Evolutionary conservation across 2,329 filamentous ascomycete species (phyloP), one percentile per base, ranked within the genome.

Genomic region (Stachybotrys chartarum): DNA sequence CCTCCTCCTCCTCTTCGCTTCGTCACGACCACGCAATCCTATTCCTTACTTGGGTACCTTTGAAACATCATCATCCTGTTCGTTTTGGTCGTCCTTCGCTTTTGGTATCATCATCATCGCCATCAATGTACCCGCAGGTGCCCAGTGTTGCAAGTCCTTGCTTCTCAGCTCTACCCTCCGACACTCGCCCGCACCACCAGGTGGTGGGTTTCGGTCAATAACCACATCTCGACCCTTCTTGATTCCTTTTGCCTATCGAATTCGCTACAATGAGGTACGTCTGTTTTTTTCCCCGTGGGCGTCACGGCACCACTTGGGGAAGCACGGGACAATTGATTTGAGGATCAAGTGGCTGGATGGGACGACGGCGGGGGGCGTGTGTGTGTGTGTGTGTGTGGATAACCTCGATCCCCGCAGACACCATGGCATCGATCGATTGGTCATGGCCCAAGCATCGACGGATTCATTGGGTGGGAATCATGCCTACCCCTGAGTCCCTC

Each of bases 1-100:
- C n/a, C 47, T 49, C 47, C 60, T 49, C 59, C 47, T 6, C 18
- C 17, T 30, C 30, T 24, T 18, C 17, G n/a, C 47, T 24, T 53
- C 35, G 10, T 42, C 24, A 24, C 24, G 24, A 24, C 24, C 24
- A 24, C 24, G 24, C 24, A 24, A 24, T 24, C 24, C 24, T 24
- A 24, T 24, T 24, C 4, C 24, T 24, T 24, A 24, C 24, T 24
- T 24, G 24, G 24, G 24, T 42, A 42, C 14, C 35, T 10, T 42
- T 42, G 35, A 14, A 6, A 42, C 8, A 42, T 14, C 5, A 42
- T 42, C 35, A 24, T 24, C 24, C 24, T 24, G 24, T 4, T 24
- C 24, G 24, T 24, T 24, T 24, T 24, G 24, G 4, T 24, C 24
- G 24, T 24, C 24, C 4, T 24, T 24, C 24, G 24, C 24, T 24